Percentiles rank a stretch among this genome's conserved stretches.
Conservation (phyloP, 1,284 basidiomycete species). For the Malassezia psittaci region DNA sequence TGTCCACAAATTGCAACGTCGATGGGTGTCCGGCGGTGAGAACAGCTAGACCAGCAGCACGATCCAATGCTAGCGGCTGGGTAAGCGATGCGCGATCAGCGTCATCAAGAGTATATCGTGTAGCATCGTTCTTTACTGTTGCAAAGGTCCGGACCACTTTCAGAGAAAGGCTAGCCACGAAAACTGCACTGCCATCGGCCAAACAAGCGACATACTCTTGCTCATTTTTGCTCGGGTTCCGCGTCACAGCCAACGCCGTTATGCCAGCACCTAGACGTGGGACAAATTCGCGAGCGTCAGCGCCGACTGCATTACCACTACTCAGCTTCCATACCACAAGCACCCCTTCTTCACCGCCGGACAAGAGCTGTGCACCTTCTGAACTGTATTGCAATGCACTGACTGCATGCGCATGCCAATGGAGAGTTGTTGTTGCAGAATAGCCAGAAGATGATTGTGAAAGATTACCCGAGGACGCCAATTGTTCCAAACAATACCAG, state of each 20-base stretch:
- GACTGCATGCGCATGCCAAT: constrained; percentile 98
- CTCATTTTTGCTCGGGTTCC: constrained; percentile 53
- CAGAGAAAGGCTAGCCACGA: constrained; percentile 64
- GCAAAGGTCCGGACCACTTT: constrained; percentile 67
- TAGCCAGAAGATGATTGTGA: neutral
- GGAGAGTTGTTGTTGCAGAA: constrained; percentile 69
- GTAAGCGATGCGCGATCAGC: neutral
- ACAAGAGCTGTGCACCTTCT: constrained; percentile 84
- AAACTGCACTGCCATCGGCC: constrained; percentile 69
- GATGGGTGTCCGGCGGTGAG: constrained; percentile 89
- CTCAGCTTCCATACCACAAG: constrained; percentile 70
- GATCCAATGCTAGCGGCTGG: constrained; percentile 37
- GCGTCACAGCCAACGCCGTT: constrained; percentile 55
- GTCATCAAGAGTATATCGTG: constrained; percentile 20
- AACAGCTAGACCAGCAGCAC: constrained; percentile 50
- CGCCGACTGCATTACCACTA: constrained; percentile 50
- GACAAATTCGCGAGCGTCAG: constrained; percentile 55
- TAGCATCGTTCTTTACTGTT: constrained; percentile 58
- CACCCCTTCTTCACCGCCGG: constrained; percentile 90
- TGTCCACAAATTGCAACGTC: constrained; percentile 80
- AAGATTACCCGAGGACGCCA: constrained; percentile 15
- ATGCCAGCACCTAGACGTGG: constrained; percentile 81
- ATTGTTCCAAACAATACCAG: constrained; percentile 69
- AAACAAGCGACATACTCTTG: constrained; percentile 80
- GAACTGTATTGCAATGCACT: constrained; percentile 74